These are phyloP conservation scores for Calvatia gigantea DNA, from an alignment of 768 basidiomycete species.

Conservation along the genomic window DNA sequence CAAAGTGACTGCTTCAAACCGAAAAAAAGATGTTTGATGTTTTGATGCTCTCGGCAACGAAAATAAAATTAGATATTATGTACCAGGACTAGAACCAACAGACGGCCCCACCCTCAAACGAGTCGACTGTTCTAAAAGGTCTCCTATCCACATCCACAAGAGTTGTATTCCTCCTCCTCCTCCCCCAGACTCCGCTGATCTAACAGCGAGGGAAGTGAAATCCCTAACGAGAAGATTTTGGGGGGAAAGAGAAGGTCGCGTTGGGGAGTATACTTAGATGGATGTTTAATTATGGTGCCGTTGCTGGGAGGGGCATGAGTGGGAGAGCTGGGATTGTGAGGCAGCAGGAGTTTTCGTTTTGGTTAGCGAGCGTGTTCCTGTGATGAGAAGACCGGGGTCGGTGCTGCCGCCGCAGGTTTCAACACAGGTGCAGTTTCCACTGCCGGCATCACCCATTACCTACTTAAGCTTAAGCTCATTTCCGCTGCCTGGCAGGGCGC, in stretches of 20 bases:
- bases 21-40: too few relatives aligned
- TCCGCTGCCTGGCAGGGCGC: too few relatives aligned
- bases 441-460: neutral
- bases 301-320: conserved; percentile 42
- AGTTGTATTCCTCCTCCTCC: conserved; percentile 41
- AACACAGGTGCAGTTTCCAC: neutral
- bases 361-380: conserved; percentile 37
- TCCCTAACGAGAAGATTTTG: conserved; percentile 37
- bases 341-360: conserved; percentile 57
- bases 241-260: conserved; percentile 56
- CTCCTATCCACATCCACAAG: conserved; percentile 54
- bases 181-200: conserved; percentile 43
- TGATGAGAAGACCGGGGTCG: too few relatives aligned
- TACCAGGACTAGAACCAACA: conserved; percentile 5
- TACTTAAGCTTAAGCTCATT: too few relatives aligned
- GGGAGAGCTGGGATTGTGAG: conserved; percentile 51
- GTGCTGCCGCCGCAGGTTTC: too few relatives aligned
- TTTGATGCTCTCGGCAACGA: too few relatives aligned
- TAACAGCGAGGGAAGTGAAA: conserved; percentile 48
- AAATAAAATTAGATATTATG: too few relatives aligned
- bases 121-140: conserved; percentile 33
- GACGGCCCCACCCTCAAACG: conserved; percentile 33
- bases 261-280: conserved; percentile 57
- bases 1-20: too few relatives aligned
- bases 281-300: conserved; percentile 42